These are phyloP conservation scores for Calophaca sinica DNA, from an alignment of 306 rosid species.

Conservation along the genomic window DNA sequence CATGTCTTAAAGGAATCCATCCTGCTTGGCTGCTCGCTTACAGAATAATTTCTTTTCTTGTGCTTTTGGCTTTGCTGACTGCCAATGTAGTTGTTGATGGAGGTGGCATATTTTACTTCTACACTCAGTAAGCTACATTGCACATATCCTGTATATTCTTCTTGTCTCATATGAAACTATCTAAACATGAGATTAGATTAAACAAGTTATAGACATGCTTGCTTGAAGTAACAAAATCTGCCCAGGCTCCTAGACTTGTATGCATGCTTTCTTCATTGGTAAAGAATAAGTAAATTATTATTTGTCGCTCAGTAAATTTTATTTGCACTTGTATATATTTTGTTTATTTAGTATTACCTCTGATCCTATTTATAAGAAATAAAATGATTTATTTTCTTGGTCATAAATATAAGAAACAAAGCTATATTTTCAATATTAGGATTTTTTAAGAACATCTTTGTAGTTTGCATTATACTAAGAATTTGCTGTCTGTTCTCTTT, in stretches of 20 bases:
- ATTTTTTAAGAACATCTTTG: constrained; percentile 6
- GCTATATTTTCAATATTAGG: background rate
- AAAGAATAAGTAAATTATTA: background rate
- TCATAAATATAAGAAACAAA: too few species aligned
- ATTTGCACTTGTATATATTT: background rate
- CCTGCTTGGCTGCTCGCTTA: constrained; percentile 79
- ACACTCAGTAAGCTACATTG: constrained; percentile 82
- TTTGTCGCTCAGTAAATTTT: constrained; percentile 23
- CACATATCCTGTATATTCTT: constrained; percentile 13
- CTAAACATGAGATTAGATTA: constrained; percentile 13
- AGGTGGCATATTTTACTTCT: constrained; percentile 71
- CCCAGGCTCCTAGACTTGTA: constrained; percentile 14
- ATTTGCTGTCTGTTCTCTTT: constrained; percentile 16
- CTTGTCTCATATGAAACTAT: constrained; percentile 7
- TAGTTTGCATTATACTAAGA: background rate
- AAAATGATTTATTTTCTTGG: too few species aligned
- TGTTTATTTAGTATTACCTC: background rate
- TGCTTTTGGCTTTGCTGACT: constrained; percentile 65
- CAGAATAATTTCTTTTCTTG: constrained; percentile 66
- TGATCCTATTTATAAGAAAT: too few species aligned
- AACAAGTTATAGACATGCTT: constrained; percentile 11
- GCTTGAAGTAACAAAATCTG: constrained; percentile 21
- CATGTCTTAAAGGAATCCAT: constrained; percentile 73
- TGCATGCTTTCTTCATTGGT: constrained; percentile 12
- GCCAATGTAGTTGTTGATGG: constrained; percentile 58